Conservation (phyloP, 306 rosid genomes). For the Castanea mollissima region DNA sequence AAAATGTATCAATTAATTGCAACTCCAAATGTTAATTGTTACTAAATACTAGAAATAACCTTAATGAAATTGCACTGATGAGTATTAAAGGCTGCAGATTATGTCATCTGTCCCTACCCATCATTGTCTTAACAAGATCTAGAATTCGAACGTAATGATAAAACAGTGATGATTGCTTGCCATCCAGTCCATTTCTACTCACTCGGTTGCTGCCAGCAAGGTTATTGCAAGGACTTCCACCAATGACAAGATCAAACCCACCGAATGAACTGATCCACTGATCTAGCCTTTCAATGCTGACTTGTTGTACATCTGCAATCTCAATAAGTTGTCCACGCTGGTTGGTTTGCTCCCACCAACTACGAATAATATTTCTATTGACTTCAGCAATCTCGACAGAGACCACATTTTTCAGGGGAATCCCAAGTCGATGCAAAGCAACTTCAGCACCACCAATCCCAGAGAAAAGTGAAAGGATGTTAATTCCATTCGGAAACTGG, state of each 20-base stretch:
- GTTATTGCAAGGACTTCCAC: slow-evolving; percentile 96
- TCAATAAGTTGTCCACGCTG: slow-evolving; percentile 71
- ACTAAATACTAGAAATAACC: too few relatives aligned
- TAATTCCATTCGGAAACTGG: slow-evolving; percentile 73
- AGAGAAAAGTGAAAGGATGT: slow-evolving; percentile 87
- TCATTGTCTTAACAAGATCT: slow-evolving; percentile 36
- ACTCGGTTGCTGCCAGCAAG: slow-evolving; percentile 88
- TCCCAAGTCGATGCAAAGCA: slow-evolving; percentile 82
- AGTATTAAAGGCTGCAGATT: too few relatives aligned
- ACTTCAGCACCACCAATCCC: slow-evolving; percentile 98
- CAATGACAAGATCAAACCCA: slow-evolving; percentile 82
- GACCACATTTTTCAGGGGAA: slow-evolving; percentile 75
- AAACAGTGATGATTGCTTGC: slow-evolving; percentile 76
- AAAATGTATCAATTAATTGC: too few relatives aligned
- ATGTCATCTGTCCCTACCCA: too few relatives aligned
- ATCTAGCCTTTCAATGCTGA: slow-evolving; percentile 52
- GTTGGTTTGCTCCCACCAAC: slow-evolving; percentile 99
- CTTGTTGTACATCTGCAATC: slow-evolving; percentile 55
- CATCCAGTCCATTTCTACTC: slow-evolving; percentile 81
- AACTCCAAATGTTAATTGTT: too few relatives aligned
- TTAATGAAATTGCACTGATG: too few relatives aligned
- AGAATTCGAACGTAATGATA: slow-evolving; percentile 69
- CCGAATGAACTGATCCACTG: slow-evolving; percentile 55
- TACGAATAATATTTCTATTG: slow-evolving; percentile 67
- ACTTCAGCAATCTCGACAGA: slow-evolving; percentile 77